A percentile compares a stretch with the other conserved stretches of the same genome.
These are phyloP conservation scores for Phytophthora cryptogea DNA, from an alignment of 352 stramenopile species.

Conservation along the genomic window DNA sequence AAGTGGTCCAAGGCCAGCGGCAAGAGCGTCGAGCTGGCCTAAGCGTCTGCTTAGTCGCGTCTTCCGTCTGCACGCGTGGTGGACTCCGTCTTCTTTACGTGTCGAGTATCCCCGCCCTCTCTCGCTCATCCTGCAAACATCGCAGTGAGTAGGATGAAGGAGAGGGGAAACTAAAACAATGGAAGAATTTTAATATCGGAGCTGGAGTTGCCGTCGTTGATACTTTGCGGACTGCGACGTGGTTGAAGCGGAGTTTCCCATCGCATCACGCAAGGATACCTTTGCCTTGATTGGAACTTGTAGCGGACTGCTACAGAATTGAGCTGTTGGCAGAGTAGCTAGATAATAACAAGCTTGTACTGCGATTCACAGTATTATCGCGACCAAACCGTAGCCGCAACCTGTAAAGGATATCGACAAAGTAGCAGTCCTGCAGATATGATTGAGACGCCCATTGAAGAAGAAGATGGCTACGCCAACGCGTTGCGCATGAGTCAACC, in stretches of 20 bases:
- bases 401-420: no score
- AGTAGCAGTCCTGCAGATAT: no score
- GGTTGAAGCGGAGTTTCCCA: background rate
- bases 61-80: background rate
- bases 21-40: constrained; percentile 86
- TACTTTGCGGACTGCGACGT: no score
- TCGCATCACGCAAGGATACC: background rate
- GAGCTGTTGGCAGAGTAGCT: no score
- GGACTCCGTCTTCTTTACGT: constrained; percentile 13
- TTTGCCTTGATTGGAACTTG: no score
- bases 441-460: no score
- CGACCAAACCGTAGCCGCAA: no score
- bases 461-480: no score
- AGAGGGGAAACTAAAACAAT: constrained; percentile 14
- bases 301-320: no score
- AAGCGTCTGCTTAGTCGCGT: constrained; percentile 12
- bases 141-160: constrained; percentile 2
- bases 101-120: constrained; percentile 6
- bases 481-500: no score
- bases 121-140: constrained; percentile 5
- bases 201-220: background rate
- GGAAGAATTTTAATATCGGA: constrained; percentile 15
- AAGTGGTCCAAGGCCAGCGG: constrained; percentile 90
- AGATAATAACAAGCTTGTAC: no score
- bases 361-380: no score